Conservation (phyloP, 495 filamentous ascomycete species). For the Trichoderma virens region DNA sequence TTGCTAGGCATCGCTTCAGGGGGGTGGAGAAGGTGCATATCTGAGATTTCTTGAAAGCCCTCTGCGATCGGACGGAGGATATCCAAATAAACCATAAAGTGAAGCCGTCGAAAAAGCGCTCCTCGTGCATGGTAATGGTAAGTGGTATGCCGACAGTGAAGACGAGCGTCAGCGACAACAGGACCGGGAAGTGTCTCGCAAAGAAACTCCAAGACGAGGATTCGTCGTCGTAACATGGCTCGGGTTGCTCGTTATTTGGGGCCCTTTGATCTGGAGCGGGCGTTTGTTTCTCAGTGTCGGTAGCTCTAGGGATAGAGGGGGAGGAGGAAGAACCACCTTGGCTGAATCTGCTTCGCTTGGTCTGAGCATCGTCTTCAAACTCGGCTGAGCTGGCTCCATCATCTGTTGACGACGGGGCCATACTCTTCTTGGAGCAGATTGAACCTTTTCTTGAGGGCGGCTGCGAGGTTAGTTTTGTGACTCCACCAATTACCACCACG, state of each 20-base stretch:
- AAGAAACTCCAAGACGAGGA: constrained; percentile 4
- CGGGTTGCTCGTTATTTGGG: not conserved
- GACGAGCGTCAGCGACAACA: constrained; percentile 21
- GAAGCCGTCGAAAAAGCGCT: constrained; percentile 26
- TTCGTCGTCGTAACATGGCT: not conserved
- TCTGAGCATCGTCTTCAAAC: not conserved
- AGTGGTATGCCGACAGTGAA: constrained; percentile 24
- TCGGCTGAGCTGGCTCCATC: not conserved
- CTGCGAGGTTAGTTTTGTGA: not conserved
- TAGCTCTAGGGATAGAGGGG: not conserved
- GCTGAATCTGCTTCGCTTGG: not conserved
- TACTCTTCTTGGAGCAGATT: not conserved
- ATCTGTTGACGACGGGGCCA: not conserved
- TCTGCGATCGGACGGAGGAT: constrained; percentile 30
- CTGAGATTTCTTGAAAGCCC: constrained; percentile 21
- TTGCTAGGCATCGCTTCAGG: constrained; percentile 23
- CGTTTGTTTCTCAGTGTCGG: not conserved
- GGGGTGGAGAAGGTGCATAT: constrained; percentile 15
- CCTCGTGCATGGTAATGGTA: constrained; percentile 17
- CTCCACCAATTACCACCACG: not conserved
- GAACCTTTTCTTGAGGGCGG: not conserved
- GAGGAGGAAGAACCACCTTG: not conserved
- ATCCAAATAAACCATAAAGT: constrained; percentile 35
- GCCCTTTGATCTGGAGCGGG: not conserved
- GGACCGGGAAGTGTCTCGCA: constrained; percentile 16